phyloP scores from a whole-genome alignment of 345 rosid species.

The Aurinia saxatilis region DNA sequence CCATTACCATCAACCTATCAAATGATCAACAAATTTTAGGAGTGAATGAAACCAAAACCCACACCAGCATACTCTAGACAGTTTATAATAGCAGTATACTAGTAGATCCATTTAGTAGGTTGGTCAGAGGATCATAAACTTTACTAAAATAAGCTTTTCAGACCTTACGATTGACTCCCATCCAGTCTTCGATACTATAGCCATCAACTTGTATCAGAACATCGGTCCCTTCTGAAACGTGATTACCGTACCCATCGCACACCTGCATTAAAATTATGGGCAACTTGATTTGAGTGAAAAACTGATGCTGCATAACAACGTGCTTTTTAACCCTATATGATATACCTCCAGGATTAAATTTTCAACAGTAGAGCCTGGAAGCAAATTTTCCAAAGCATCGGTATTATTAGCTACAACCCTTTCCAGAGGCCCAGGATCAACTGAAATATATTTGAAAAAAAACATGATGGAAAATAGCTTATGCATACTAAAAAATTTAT shows the following conservation, averaged over 20 bases:
- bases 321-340: neutral
- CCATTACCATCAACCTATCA: conserved; percentile 48
- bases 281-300: neutral
- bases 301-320: neutral
- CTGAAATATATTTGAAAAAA: conserved; percentile 30
- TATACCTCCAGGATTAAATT: conserved; percentile 52
- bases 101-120: neutral
- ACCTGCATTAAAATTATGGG: conserved; percentile 30
- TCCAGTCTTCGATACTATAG: conserved; percentile 31
- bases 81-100: neutral
- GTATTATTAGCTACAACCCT: conserved; percentile 23
- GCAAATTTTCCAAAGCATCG: conserved; percentile 25
- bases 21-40: neutral
- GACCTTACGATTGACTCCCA: conserved; percentile 40
- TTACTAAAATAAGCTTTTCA: neutral
- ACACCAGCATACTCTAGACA: neutral
- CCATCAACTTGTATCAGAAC: conserved; percentile 41
- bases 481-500: neutral
- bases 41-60: neutral
- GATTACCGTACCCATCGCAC: conserved; percentile 51
- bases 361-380: conserved; percentile 41
- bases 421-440: conserved; percentile 42
- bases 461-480: neutral
- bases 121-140: neutral
- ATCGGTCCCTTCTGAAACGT: conserved; percentile 34